Base-by-base conservation (phyloP, 164 flowering plant genomes). In the Tetrastigma voinierianum region DNA sequence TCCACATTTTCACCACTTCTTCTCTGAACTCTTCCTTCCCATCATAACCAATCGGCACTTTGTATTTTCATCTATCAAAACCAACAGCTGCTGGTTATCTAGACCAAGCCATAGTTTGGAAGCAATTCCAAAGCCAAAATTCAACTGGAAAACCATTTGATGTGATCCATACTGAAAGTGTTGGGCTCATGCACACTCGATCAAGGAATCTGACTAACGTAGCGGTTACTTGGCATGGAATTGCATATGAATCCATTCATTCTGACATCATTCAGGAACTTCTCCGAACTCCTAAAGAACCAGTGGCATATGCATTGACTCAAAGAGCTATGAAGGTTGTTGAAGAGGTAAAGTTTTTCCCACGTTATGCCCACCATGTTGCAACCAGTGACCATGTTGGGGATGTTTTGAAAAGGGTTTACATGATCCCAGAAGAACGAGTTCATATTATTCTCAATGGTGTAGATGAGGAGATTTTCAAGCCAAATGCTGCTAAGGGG, bases 401-500 rank as follows among this genome's bases (percentile, higher is more conserved):
- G 19, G 90, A 91, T 64, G 74, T 91, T 46, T 75, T 89, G 20
- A 83, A 72, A 76, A 75, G 88, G 61, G 75, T 89, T 43, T 89
- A 89, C 77, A 83, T 86, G 90, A 84, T 91, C 57, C 97, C 91
- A 0, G 86, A 85, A 46, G 86, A 83, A 44, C 72, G 95, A 9
- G 97, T 91, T 65, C 97, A 91, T 66, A 69, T 85, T 2, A 89
- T 91, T 61, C 83, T 91, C 20, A 90, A 90, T 54, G 97, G 97
- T 4, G 91, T 90, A 0, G 81, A 87, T 66, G 88, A 87, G 66
- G 74, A 79, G 9, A 64, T 81, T 56, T 90, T 84, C 80, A 80
- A 61, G 76, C 86, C 81, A 16, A 84, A 84, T 59, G 15, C 40
- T 10, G n/a, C 49, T 1, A 57, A 48, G 4, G 80, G 86, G 7